Evolutionary conservation across 306 rosid species (phyloP).

Genomic region (Sophora flavescens): DNA sequence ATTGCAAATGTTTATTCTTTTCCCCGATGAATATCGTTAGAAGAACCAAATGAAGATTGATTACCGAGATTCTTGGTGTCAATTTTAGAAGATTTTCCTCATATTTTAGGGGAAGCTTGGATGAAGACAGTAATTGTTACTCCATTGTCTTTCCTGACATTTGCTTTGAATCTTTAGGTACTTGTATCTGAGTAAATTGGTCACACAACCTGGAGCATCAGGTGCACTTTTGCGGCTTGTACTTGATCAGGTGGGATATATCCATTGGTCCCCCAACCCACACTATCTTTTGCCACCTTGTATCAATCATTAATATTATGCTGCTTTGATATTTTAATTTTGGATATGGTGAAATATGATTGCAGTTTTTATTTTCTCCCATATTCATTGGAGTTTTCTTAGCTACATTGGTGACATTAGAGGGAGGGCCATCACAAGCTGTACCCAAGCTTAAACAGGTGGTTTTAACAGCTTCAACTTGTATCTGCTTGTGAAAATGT

Average conservation of each 20-base stretch:
- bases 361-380: conserved; percentile 90
- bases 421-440: conserved; percentile 76
- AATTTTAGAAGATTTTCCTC: background rate
- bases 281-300: conserved; percentile 14
- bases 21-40: background rate
- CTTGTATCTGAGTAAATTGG: conserved; percentile 85
- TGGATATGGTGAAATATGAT: conserved; percentile 43
- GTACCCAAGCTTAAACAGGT: conserved; percentile 97
- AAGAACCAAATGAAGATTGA: conserved; percentile 1
- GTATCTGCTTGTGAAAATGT: conserved; percentile 31
- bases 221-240: conserved; percentile 89
- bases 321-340: conserved; percentile 24
- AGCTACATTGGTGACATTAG: conserved; percentile 77
- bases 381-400: conserved; percentile 81
- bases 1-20: conserved; percentile 14
- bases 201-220: conserved; percentile 77
- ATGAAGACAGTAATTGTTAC: conserved; percentile 20
- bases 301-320: conserved; percentile 33
- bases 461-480: conserved; percentile 35
- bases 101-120: background rate
- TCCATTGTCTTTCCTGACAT: conserved; percentile 17
- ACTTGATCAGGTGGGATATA: conserved; percentile 81
- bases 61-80: background rate
- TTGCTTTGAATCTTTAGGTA: conserved; percentile 63
- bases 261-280: conserved; percentile 16